Base-by-base conservation (phyloP, 129 eudicot species). In the Chrysanthemum seticuspe region DNA sequence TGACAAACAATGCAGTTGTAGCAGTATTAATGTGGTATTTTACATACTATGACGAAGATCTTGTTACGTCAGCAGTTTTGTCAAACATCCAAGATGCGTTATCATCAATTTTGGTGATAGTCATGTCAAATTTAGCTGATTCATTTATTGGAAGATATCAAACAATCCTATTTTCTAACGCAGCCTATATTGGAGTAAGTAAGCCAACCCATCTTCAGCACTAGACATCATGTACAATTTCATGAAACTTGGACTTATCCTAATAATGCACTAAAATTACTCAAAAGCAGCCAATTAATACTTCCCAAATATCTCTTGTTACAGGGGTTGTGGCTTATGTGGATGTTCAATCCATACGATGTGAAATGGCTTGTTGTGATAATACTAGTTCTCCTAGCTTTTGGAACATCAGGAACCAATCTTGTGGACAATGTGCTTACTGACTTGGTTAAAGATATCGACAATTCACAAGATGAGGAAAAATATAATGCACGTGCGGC, bases 271-370 rank as follows among this genome's bases (percentile, higher is more conserved):
- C 1, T 34, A 34, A 34, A 34, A 34, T 34, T 5, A 4, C 44
- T 0, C 6, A 34, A 34, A 34, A 34, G 44, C 44, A 34, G 61
- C 8, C 61, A 7, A 16, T 55, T 18, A 18, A 15, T 16, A 34
- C 44, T 34, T 34, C 36, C 36, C 44, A 36, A 6, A 40, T 18
- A 13, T 44, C 21, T 71, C 14, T 57, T 18, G 47, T 3, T 16
- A 0, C 62, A 67, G 80, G 80, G 74, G 15, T 27, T 76, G 53
- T 14, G 59, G 52, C 61, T 76, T 58, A 58, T 76, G 27, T 76
- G 69, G 69, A 6, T 76, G 62, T 76, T 76, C 62, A 59, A 76
- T 68, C 80, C 80, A 6, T 58, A 59, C 25, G 80, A 76, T 4
- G 62, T 68, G 29, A 68, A 19, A 59, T 76, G 80, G 80, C 74